Evolutionary conservation across 176 grass and related monocot genomes (phyloP).

Genomic region (Hordeum marinum): DNA sequence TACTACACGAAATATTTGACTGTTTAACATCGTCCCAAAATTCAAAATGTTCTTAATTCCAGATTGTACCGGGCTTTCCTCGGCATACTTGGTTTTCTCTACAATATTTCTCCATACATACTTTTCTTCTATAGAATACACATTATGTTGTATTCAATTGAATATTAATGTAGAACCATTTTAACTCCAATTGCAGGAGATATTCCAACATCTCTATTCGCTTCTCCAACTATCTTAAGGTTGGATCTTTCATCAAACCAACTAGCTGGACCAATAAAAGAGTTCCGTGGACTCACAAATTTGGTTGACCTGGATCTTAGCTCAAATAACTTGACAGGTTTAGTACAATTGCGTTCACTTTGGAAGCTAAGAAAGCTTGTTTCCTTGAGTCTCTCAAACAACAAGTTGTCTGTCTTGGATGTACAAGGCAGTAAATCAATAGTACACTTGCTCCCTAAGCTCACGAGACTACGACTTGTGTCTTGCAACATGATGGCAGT

Average conservation of each 20-base stretch:
- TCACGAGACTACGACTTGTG: neutral
- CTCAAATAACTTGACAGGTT: neutral
- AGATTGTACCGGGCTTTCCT: too few species aligned
- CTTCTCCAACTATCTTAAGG: neutral
- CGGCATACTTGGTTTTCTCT: too few species aligned
- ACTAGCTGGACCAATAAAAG: neutral
- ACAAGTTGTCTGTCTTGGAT: neutral
- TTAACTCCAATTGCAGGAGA: neutral
- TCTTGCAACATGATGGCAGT: neutral
- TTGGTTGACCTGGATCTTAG: neutral
- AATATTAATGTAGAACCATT: neutral
- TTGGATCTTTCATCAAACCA: slow-evolving; percentile 17
- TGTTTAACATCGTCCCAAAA: too few species aligned
- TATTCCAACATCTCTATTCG: neutral
- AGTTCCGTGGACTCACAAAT: too few species aligned
- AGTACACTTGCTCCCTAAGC: neutral
- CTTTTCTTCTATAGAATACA: too few species aligned
- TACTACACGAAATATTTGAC: too few species aligned
- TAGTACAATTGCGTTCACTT: neutral
- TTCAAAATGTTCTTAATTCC: too few species aligned
- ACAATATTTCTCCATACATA: too few species aligned
- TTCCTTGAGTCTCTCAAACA: neutral
- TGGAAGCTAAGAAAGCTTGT: neutral
- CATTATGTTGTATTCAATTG: too few species aligned
- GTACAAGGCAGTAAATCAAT: neutral